Evolutionary conservation across 768 basidiomycete species (phyloP).

Genomic region (Lentinula lateritia): DNA sequence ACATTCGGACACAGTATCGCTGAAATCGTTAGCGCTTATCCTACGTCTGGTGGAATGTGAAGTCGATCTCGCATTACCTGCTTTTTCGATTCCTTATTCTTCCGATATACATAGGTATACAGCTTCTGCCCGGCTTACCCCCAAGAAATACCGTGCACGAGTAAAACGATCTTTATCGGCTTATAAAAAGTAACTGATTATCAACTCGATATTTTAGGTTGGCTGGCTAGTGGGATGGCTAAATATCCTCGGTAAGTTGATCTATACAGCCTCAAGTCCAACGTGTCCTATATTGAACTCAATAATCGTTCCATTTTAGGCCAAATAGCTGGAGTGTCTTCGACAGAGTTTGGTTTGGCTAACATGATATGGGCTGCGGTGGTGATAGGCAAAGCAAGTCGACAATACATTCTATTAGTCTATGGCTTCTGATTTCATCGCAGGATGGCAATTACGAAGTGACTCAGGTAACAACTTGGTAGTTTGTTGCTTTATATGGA

Average conservation of each 20-base stretch:
- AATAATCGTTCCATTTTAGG: constrained; percentile 29
- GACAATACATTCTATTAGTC: constrained; percentile 4
- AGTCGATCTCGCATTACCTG: constrained; percentile 16
- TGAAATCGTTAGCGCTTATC: constrained; percentile 72
- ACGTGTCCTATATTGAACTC: background rate
- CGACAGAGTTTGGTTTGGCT: constrained; percentile 78
- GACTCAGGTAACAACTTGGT: constrained; percentile 32
- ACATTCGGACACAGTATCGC: constrained; percentile 42
- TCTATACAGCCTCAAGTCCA: background rate
- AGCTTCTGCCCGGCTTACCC: constrained; percentile 74
- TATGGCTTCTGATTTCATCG: constrained; percentile 2
- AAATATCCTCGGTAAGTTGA: constrained; percentile 60
- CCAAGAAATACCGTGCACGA: constrained; percentile 56
- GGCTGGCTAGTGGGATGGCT: constrained; percentile 83
- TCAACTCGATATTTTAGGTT: constrained; percentile 29
- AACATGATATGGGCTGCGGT: constrained; percentile 81
- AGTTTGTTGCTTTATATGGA: background rate
- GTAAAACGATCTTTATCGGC: constrained; percentile 22
- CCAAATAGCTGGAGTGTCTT: constrained; percentile 81
- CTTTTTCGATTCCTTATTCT: background rate
- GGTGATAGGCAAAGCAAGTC: constrained; percentile 43
- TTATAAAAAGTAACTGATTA: background rate
- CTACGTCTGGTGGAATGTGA: constrained; percentile 68
- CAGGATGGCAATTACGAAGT: constrained; percentile 56
- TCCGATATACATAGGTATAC: constrained; percentile 48